These are phyloP conservation scores for Exophiala mesophila DNA, from an alignment of 2,329 filamentous ascomycete genomes.

Conservation along the genomic window DNA sequence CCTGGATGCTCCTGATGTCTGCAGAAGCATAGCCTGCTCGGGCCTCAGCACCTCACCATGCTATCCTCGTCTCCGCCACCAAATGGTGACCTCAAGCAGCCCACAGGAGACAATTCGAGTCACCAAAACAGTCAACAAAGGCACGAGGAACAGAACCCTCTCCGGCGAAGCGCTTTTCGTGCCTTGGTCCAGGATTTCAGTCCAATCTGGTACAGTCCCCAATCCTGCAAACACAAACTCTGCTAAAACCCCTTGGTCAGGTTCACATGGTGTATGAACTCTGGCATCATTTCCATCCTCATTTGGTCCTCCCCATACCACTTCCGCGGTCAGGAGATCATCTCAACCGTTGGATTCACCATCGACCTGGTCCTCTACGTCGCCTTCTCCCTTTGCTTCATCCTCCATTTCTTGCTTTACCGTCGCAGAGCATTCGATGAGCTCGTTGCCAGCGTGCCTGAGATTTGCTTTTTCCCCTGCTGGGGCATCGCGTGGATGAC, in stretches of 20 bases:
- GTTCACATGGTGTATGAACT: slow-evolving; percentile 25
- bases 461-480: slow-evolving; percentile 37
- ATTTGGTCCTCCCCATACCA: slow-evolving; percentile 33
- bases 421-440: slow-evolving; percentile 30
- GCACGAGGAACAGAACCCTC: too few species aligned
- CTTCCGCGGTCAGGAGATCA: slow-evolving; percentile 34
- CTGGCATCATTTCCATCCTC: slow-evolving; percentile 19
- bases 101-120: too few species aligned
- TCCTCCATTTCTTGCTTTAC: slow-evolving; percentile 32
- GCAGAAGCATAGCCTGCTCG: too few species aligned
- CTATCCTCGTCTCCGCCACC: too few species aligned
- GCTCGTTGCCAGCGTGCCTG: slow-evolving; percentile 31
- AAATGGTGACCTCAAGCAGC: too few species aligned
- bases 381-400: slow-evolving; percentile 30
- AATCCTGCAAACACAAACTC: too few species aligned
- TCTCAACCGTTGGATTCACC: slow-evolving; percentile 38
- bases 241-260: too few species aligned
- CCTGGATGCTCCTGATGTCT: too few species aligned
- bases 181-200: slow-evolving; percentile 1
- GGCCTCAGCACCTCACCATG: too few species aligned
- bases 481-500: slow-evolving; percentile 34
- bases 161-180: slow-evolving; percentile 1
- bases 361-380: slow-evolving; percentile 34
- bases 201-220: not conserved
- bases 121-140: too few species aligned